These are phyloP conservation scores for Arthroderma sp. DNA, from an alignment of 2,329 filamentous ascomycete genomes.

Conservation along the genomic window DNA sequence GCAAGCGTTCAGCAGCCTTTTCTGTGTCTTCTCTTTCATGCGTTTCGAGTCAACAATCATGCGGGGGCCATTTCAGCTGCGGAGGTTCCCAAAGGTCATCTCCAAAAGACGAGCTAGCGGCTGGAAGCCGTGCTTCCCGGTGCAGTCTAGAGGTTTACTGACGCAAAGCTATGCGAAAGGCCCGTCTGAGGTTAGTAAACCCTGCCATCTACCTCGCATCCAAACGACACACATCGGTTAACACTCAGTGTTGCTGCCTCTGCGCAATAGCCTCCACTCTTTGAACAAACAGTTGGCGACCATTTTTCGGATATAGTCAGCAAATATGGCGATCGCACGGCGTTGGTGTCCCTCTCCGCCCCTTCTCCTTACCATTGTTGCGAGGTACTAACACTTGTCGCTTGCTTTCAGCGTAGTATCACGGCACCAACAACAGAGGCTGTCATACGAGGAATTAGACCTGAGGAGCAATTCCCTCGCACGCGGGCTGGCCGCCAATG, in stretches of 20 bases:
- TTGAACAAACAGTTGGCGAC: constrained; percentile 34
- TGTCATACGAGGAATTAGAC: constrained; percentile 68
- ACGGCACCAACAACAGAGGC: constrained; percentile 46
- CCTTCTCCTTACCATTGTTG: not conserved
- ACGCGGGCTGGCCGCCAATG: constrained; percentile 52
- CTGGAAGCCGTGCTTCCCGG: no score
- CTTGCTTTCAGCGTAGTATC: constrained; percentile 38
- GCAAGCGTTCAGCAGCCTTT: no score
- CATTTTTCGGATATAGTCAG: constrained; percentile 33
- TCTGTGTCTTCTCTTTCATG: no score
- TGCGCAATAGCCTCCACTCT: constrained; percentile 27
- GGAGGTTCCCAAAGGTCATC: not conserved
- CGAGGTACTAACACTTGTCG: not conserved
- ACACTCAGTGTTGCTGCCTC: not conserved
- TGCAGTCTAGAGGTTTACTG: constrained; percentile 13
- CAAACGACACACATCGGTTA: no score
- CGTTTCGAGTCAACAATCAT: not conserved
- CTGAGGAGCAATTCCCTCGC: constrained; percentile 63
- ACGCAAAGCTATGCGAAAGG: constrained; percentile 21
- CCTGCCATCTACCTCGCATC: constrained; percentile 4
- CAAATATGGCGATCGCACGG: constrained; percentile 34
- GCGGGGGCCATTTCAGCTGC: not conserved
- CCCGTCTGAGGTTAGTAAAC: constrained; percentile 17
- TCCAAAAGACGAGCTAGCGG: no score
- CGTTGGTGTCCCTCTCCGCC: constrained; percentile 29